Conservation (phyloP, 768 basidiomycete species). For the Krasilnikovozyma curviuscula region DNA sequence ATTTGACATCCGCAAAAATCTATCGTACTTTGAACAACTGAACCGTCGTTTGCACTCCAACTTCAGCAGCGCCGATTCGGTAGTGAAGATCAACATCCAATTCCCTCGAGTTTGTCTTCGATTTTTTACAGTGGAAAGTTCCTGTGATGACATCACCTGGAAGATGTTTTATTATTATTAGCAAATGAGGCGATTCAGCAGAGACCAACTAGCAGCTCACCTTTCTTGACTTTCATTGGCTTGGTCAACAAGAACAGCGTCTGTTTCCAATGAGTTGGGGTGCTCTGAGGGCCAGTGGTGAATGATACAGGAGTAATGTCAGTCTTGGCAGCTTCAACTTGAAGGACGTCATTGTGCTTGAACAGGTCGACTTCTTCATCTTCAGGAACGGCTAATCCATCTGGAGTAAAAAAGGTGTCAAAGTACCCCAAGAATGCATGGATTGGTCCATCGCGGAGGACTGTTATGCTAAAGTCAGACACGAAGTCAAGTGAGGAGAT, state of each 20-base stretch:
- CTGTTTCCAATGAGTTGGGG: slow-evolving; percentile 93
- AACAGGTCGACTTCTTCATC: slow-evolving; percentile 36
- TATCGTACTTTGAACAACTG: slow-evolving; percentile 65
- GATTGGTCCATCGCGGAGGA: slow-evolving; percentile 35
- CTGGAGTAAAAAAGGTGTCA: slow-evolving; percentile 71
- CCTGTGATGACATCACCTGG: slow-evolving; percentile 57
- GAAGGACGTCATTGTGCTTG: slow-evolving; percentile 18
- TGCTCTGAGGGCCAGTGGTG: slow-evolving; percentile 73
- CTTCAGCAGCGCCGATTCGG: slow-evolving; percentile 22
- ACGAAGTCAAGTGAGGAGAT: slow-evolving; percentile 59
- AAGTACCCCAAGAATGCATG: slow-evolving; percentile 79
- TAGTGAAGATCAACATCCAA: slow-evolving; percentile 82
- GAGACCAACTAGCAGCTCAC: slow-evolving; percentile 29
- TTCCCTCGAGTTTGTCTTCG: slow-evolving; percentile 57
- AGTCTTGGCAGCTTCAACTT: slow-evolving; percentile 4
- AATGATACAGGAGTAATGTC: slow-evolving; percentile 31
- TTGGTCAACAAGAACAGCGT: slow-evolving; percentile 69
- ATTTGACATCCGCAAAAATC: too few relatives aligned
- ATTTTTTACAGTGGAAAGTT: slow-evolving; percentile 67
- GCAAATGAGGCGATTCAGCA: neutral
- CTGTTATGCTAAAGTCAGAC: slow-evolving; percentile 54
- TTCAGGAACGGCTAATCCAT: slow-evolving; percentile 37
- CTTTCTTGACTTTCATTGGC: slow-evolving; percentile 55
- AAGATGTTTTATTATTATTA: too few relatives aligned
- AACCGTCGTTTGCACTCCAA: slow-evolving; percentile 32